Conservation (phyloP, 202 grass and related monocot species). For the Zizania palustris region DNA sequence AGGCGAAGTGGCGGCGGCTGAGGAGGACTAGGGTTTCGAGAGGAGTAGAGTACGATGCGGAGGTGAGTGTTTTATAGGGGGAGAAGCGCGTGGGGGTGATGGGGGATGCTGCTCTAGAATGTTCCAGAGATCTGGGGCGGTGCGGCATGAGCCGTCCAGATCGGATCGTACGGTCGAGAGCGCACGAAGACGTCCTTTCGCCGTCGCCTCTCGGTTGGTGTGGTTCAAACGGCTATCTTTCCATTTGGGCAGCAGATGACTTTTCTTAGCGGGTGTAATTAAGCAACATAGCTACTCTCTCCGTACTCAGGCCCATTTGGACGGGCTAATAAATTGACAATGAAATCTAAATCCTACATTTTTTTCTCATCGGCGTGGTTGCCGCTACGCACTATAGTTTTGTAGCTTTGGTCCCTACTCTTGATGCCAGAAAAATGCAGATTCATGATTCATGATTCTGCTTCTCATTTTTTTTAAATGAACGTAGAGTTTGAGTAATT, state of each 20-base stretch:
- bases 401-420: too few species aligned
- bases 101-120: slow-evolving; percentile 39
- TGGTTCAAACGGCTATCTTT: slow-evolving; percentile 47
- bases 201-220: not conserved
- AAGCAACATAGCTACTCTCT: too few species aligned
- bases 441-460: too few species aligned
- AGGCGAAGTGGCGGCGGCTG: not conserved
- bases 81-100: not conserved
- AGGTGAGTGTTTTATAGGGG: slow-evolving; percentile 27
- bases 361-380: too few species aligned
- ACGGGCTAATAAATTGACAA: too few species aligned
- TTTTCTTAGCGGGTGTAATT: too few species aligned
- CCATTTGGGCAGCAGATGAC: not conserved
- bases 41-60: not conserved
- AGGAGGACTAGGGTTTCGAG: slow-evolving; percentile 44
- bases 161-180: slow-evolving; percentile 1
- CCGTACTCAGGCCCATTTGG: too few species aligned
- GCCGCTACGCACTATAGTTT: too few species aligned
- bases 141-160: not conserved
- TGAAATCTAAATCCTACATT: too few species aligned
- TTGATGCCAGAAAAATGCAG: too few species aligned
- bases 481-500: too few species aligned
- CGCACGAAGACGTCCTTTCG: not conserved
- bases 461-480: too few species aligned
- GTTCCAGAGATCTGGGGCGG: slow-evolving; percentile 16